These are phyloP conservation scores for Chrysanthemum lavandulifolium DNA, from an alignment of 129 eudicot species.

Conservation along the genomic window DNA sequence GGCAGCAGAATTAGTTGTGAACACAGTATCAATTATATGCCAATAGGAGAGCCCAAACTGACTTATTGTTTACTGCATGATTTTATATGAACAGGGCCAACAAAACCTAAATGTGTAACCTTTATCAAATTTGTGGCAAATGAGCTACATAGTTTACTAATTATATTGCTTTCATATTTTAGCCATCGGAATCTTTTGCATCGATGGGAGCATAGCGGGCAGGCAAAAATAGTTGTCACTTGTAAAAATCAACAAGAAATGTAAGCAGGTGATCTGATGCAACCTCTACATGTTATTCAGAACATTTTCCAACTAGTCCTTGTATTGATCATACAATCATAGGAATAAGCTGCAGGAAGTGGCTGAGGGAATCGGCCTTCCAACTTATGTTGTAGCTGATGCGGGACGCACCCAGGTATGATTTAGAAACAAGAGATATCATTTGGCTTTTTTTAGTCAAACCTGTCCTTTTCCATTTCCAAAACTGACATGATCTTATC, in stretches of 20 bases:
- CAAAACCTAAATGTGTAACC: not conserved
- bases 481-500: constrained; percentile 4
- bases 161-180: constrained; percentile 11
- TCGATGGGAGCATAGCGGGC: constrained; percentile 90
- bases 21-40: too few species aligned
- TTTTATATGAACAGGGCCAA: not conserved
- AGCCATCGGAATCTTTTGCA: constrained; percentile 71
- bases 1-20: too few species aligned
- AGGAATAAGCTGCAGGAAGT: constrained; percentile 88
- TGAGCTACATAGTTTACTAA: not conserved
- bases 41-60: too few species aligned
- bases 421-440: not conserved
- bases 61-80: not conserved
- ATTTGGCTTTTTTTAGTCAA: constrained; percentile 7
- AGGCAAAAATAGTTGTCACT: constrained; percentile 88
- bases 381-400: constrained; percentile 89
- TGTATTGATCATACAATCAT: constrained; percentile 11
- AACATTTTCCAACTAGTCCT: not conserved
- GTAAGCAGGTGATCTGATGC: constrained; percentile 51
- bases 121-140: not conserved
- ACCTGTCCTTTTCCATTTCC: not conserved
- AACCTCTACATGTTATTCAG: constrained; percentile 7
- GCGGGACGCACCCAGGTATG: constrained; percentile 95
- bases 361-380: constrained; percentile 86
- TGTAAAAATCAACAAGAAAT: constrained; percentile 98